A percentile compares a stretch with the other conserved stretches of the same genome.
phyloP scores from a whole-genome alignment of 164 flowering plant genomes.

The Cinnamomum micranthum region DNA sequence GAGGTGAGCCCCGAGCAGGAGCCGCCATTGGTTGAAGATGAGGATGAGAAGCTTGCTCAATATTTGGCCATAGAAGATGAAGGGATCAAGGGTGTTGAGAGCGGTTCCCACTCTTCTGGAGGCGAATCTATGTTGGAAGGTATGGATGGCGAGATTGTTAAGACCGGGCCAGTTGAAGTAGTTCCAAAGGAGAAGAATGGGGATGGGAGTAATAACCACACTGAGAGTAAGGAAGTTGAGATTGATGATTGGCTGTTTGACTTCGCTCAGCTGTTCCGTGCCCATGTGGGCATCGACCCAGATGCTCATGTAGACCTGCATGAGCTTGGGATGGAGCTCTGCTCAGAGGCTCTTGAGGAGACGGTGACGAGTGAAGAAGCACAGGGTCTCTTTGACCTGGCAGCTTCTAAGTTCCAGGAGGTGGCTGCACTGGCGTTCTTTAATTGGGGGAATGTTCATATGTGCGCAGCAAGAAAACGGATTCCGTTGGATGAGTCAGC shows the following conservation, averaged over 20 bases:
- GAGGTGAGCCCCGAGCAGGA: constrained; percentile 96
- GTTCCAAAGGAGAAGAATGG: constrained; percentile 42
- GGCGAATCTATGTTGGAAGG: constrained; percentile 47
- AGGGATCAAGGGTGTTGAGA: constrained; percentile 57
- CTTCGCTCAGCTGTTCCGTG: constrained; percentile 88
- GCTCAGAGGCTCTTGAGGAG: constrained; percentile 97
- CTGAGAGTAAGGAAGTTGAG: constrained; percentile 78
- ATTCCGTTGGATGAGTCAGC: constrained; percentile 86
- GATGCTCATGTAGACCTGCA: constrained; percentile 95
- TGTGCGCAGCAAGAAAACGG: constrained; percentile 95
- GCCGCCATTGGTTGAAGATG: constrained; percentile 73
- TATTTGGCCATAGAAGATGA: constrained; percentile 29
- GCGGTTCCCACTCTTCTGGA: constrained; percentile 49
- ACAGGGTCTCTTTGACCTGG: constrained; percentile 84
- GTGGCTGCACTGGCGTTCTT: constrained; percentile 93
- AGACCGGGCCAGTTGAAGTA: constrained; percentile 34
- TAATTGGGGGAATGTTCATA: constrained; percentile 98
- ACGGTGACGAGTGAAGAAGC: constrained; percentile 96
- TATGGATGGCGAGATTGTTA: constrained; percentile 37
- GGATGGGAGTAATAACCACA: constrained; percentile 18
- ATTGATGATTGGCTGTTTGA: constrained; percentile 98
- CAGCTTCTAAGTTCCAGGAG: constrained; percentile 92
- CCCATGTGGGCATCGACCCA: constrained; percentile 91
- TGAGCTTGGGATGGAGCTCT: constrained; percentile 96
- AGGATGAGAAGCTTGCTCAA: constrained; percentile 42